Evolutionary conservation across 768 basidiomycete species (phyloP).

Genomic region (Lentinula aciculospora): DNA sequence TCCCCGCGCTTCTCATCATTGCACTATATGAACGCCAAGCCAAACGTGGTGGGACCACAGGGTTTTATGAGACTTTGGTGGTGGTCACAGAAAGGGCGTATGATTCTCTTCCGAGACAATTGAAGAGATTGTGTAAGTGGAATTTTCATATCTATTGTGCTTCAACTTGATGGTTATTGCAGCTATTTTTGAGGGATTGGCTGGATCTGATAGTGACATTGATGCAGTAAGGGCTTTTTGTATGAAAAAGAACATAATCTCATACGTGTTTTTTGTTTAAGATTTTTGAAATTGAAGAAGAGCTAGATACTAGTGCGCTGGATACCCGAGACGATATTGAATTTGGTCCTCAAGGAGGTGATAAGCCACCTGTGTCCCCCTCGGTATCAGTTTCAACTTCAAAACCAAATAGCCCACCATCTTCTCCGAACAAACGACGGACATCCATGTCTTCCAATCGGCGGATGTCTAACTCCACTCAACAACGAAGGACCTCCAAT

Average conservation of each 20-base stretch:
- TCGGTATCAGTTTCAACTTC: background rate
- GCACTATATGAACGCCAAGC: constrained; percentile 85
- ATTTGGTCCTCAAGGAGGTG: constrained; percentile 9
- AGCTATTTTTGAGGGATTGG: constrained; percentile 79
- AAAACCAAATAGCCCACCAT: background rate
- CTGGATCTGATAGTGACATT: constrained; percentile 69
- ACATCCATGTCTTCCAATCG: background rate
- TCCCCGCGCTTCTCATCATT: constrained; percentile 77
- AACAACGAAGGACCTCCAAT: background rate
- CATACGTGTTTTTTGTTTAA: constrained; percentile 20
- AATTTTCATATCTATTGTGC: background rate
- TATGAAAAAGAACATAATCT: background rate
- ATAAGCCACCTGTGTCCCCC: background rate
- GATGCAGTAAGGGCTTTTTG: constrained; percentile 43
- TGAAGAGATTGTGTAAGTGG: constrained; percentile 71
- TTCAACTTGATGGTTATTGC: background rate
- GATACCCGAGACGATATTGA: constrained; percentile 38
- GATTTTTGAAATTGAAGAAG: constrained; percentile 80
- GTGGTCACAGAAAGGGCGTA: constrained; percentile 63
- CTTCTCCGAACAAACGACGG: constrained; percentile 10
- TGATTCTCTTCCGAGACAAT: constrained; percentile 68
- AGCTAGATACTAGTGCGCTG: constrained; percentile 52
- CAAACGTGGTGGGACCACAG: constrained; percentile 56
- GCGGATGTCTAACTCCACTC: background rate
- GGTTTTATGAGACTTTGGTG: constrained; percentile 68